phyloP scores from a whole-genome alignment of 163 green algal genomes.

The Coccomyxa subellipsoidea region DNA sequence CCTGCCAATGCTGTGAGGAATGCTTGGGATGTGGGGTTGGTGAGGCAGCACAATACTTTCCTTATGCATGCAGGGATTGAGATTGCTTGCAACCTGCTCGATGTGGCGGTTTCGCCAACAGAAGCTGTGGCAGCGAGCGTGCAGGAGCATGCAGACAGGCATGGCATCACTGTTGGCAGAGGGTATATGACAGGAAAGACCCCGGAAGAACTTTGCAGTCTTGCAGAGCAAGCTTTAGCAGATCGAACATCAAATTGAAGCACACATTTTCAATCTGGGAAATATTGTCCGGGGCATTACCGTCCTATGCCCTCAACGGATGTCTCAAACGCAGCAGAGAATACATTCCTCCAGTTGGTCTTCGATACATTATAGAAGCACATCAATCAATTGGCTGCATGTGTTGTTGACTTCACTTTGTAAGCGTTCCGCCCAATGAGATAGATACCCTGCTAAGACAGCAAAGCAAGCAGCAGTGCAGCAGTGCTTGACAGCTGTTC shows the following conservation, averaged over 20 bases:
- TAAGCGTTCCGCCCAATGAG: no score
- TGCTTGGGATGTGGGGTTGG: background rate
- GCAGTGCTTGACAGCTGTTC: no score
- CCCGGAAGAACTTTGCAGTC: background rate
- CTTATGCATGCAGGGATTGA: constrained; percentile 19
- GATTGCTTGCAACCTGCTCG: constrained; percentile 43
- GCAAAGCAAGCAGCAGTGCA: no score
- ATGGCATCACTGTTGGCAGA: background rate
- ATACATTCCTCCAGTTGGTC: no score
- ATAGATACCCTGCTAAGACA: no score
- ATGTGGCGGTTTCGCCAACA: constrained; percentile 1
- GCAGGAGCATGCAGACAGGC: constrained; percentile 7
- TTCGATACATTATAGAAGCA: no score
- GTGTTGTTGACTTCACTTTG: no score
- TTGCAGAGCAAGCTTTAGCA: background rate
- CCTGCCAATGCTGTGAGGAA: background rate
- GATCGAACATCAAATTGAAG: background rate
- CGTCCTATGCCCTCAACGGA: no score
- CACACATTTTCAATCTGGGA: background rate
- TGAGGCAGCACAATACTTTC: background rate
- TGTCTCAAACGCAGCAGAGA: no score
- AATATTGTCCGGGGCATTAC: no score
- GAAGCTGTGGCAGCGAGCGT: constrained; percentile 20
- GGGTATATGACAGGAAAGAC: background rate
- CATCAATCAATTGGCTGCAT: no score